Evolutionary conservation across 768 basidiomycete species (phyloP), one percentile per base, ranked within the genome.

Genomic region (Russula foetens): DNA sequence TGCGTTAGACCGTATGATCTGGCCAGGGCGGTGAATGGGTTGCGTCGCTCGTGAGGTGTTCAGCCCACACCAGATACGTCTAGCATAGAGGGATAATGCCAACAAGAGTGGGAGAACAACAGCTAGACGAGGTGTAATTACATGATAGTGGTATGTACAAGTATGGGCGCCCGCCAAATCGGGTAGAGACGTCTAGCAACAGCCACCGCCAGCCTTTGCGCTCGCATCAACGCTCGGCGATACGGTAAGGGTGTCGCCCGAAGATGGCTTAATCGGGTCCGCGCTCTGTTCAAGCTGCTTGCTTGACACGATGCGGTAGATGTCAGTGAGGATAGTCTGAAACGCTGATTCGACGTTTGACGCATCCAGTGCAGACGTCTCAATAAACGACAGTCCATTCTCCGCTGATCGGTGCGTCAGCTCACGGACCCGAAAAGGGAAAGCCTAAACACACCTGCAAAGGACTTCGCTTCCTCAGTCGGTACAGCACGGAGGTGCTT

Each of bases 291-390:
- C 96, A 59, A 99, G 85, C 49, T 91, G 84, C 76, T 96, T 98
- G 82, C 85, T 90, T 54, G 96, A 98, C 39, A 94, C 93, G 72
- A 98, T 93, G 70, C 88, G 90, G 81, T 98, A 98, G 73, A 99
- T 97, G 67, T 98, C 97, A 47, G 89, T 86, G 63, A 99, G 81
- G 71, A 98, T 98, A 59, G 85, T 93, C 74, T 98, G 94, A 86
- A 99, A 99, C 53, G 96, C 97, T 59, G 83, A 76, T 76, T 98
- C 96, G 75, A 99, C 95, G 76, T 98, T 97, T 53, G 93, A 95
- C 68, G 96, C 92, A 84, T 99, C 97, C 83, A 98, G 86, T 77
- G 96, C 96, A 70, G 96, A 99, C 62, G 96, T 99, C 80, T 99
- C 96, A 66, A 99, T 96, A 81, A 96, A 96, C 57, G 88, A 91